Base-by-base conservation (phyloP, 305 asterid species). In the Fraxinus nigra region DNA sequence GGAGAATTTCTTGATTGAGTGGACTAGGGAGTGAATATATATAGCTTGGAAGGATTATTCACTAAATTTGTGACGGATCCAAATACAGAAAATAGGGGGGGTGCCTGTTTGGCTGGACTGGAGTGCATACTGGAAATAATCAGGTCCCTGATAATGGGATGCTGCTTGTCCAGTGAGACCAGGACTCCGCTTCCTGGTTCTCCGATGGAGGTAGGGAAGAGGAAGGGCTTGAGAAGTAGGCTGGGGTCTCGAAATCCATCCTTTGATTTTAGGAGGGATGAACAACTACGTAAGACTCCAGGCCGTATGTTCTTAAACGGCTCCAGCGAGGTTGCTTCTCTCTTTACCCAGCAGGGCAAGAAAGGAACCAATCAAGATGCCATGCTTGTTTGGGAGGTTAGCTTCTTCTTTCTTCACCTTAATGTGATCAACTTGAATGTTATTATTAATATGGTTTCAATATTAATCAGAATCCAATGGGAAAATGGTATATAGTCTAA, bases 111-210 rank as follows among this genome's bases (percentile, higher is more conserved):
- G 32, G 89, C 86, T 85, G 90, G 87, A 61, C 87, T 89, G 88
- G 90, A 87, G 85, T 89, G 88, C 84, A 78, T 89, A 61, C 81
- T 87, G 22, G 79, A 84, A 82, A 72, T 87, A 32, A 40, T 89
- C 84, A 86, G 91, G 86, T 86, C 89, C 88, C 89, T 87, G 18
- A 72, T 88, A 85, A 89, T 89, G 91, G 90, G 91, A 81, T 89
- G 89, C 90, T 89, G 90, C 87, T 85, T 83, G 32, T 87, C 89
- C 32, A n/a, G 80, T n/a, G 90, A 89, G 78, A 83, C 89, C 91
- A 85, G 89, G 90, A 84, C 77, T 86, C 80, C 86, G n/a, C 79
- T 65, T 70, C 86, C 87, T 3, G 82, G 90, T 38, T 81, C 91
- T 78, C 86, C 86, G 0, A 54, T 51, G 75, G 81, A 78, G 70